These are phyloP conservation scores for Psilocybe azurescens DNA, from an alignment of 768 basidiomycete species.

Conservation along the genomic window DNA sequence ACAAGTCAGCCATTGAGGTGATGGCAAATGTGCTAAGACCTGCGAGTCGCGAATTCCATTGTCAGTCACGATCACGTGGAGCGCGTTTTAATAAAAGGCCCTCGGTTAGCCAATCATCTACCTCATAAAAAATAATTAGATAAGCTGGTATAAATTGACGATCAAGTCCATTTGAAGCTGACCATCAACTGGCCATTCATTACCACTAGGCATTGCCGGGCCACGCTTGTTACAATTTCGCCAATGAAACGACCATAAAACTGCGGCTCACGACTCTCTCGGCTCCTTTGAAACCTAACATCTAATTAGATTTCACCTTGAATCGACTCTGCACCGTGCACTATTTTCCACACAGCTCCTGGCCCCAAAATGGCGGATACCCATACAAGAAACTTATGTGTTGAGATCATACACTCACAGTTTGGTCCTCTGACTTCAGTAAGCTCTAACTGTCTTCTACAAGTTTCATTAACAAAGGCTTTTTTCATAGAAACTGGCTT, in stretches of 20 bases:
- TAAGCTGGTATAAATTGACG: background rate
- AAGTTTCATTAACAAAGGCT: background rate
- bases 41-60: background rate
- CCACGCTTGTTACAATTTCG: too few species aligned
- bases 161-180: too few species aligned
- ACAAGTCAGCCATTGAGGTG: background rate
- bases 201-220: too few species aligned
- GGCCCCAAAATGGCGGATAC: constrained; percentile 61
- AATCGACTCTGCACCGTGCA: too few species aligned
- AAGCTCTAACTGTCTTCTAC: constrained; percentile 26
- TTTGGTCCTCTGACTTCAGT: constrained; percentile 74
- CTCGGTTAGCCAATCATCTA: constrained; percentile 1
- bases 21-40: too few species aligned
- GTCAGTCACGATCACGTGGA: constrained; percentile 27
- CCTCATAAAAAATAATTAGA: constrained; percentile 4
- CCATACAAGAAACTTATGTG: constrained; percentile 64
- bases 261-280: background rate
- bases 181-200: too few species aligned
- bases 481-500: constrained; percentile 66
- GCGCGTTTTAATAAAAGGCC: constrained; percentile 7
- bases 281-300: background rate
- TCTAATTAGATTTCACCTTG: background rate
- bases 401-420: constrained; percentile 65
- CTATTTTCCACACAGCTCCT: background rate
- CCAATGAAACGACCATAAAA: background rate